Base-by-base conservation (phyloP, 2,329 filamentous ascomycete species). In the Hypoxylon sp. region DNA sequence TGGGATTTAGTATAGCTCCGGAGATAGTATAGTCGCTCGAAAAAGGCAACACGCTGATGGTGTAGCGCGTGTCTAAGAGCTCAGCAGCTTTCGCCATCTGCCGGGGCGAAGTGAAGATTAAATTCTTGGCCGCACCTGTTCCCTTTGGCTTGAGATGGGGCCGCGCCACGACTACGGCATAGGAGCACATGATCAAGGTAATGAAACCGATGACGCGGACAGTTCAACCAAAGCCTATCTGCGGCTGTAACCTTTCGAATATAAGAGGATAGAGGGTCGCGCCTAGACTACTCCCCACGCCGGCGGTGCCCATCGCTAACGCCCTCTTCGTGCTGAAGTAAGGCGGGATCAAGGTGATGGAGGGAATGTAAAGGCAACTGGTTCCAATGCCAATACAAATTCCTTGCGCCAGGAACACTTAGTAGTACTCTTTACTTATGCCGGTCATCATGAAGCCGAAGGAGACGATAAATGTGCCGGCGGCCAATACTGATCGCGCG, bases 361-460 rank as follows among this genome's bases (percentile, higher is more conserved):
- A 30, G 14, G 53, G 53, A 21, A 46, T 46, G 14, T 46, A 56
- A 2, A 56, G 53, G 12, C 41, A 46, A 6, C 41, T 43, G n/a
- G 41, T 47, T 7, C 41, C 53, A 32, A 56, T 56, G 19, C 53
- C 53, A 23, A 37, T 30, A 7, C 41, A 56, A 5, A 56, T 21
- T 25, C 53, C 53, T 41, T 56, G 53, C 2, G 53, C 53, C 5
- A 56, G 29, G 7, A 56, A 56, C 19, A 56, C 32, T 19, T 56
- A 41, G 14, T 56, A 56, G 21, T 46, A 56, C 29, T 56, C 21
- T 2, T 43, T 47, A 7, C 53, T 47, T 12, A 56, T 46, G 21
- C 53, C 47, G 21, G 43, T 56, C 41, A 56, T 46, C 53, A 56
- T 56, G 30, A 56, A 56, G 30, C 41, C 41, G 7, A 56, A 47